These are phyloP conservation scores for Paxillus ammoniavirescens DNA, from an alignment of 768 basidiomycete species.

Conservation along the genomic window DNA sequence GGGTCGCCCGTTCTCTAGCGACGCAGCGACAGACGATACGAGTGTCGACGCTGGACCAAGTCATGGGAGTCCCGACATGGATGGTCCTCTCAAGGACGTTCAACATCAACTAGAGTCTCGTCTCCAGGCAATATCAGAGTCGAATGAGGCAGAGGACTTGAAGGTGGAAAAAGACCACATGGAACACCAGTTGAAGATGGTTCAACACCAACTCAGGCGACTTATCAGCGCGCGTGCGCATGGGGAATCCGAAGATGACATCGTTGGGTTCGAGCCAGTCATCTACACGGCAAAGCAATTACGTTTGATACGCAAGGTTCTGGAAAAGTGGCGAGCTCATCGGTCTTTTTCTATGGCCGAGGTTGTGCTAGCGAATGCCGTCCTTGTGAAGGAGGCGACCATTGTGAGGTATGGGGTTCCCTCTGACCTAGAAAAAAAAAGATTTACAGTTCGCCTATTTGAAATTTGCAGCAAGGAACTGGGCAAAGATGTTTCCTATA, in stretches of 20 bases:
- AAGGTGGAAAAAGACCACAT: conserved; percentile 92
- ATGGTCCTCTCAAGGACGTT: conserved; percentile 64
- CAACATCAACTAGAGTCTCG: conserved; percentile 76
- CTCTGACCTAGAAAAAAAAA: not conserved
- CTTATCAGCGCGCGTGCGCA: conserved; percentile 73
- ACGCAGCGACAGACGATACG: conserved; percentile 84
- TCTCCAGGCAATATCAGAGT: conserved; percentile 58
- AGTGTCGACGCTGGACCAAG: conserved; percentile 68
- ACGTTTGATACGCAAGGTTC: conserved; percentile 74
- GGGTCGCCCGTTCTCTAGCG: conserved; percentile 76
- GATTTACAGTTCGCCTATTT: conserved; percentile 5
- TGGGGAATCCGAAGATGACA: conserved; percentile 68
- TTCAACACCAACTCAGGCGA: conserved; percentile 80
- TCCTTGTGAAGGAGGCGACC: conserved; percentile 91
- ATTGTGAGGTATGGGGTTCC: conserved; percentile 66
- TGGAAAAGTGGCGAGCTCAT: conserved; percentile 85
- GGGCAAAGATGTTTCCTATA: conserved; percentile 83
- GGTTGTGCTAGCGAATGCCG: conserved; percentile 77
- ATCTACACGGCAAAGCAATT: conserved; percentile 83
- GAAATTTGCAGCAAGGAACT: conserved; percentile 68
- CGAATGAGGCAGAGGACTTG: conserved; percentile 78
- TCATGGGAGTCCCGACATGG: conserved; percentile 62
- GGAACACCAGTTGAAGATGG: conserved; percentile 81
- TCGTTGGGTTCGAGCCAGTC: conserved; percentile 70
- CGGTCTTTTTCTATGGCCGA: conserved; percentile 93